Evolutionary conservation across 768 basidiomycete genomes (phyloP).

Genomic region (Jaapia argillacea): DNA sequence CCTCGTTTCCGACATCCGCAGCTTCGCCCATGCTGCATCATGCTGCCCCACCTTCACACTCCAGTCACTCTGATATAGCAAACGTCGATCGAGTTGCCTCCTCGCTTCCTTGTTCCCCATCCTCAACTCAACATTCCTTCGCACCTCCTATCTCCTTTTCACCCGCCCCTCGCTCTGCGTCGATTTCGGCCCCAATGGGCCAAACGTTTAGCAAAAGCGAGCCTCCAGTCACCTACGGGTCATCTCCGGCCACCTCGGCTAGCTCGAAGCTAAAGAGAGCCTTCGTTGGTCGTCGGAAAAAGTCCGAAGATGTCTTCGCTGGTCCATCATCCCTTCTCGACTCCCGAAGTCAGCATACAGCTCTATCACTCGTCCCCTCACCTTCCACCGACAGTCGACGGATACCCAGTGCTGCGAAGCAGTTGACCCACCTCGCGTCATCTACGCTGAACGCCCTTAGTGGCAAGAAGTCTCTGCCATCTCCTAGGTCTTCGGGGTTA

Average conservation of each 20-base stretch:
- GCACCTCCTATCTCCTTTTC: conserved; percentile 11
- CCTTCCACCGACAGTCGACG: conserved; percentile 9
- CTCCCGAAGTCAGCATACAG: conserved; percentile 6
- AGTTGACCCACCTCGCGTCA: conserved; percentile 33
- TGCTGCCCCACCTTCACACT: conserved; percentile 23
- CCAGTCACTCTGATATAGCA: conserved; percentile 30
- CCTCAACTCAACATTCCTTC: conserved; percentile 11
- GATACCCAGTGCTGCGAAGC: conserved; percentile 17
- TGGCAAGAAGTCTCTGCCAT: conserved; percentile 19
- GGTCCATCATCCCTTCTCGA: conserved; percentile 14
- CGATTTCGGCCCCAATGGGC: conserved; percentile 27
- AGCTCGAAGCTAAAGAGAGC: conserved; percentile 49
- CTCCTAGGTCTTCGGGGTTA: conserved; percentile 13
- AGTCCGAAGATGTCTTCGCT: conserved; percentile 35
- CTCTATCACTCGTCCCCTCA: neutral
- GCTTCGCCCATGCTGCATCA: conserved; percentile 30
- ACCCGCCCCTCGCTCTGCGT: conserved; percentile 20
- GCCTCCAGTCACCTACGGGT: conserved; percentile 14
- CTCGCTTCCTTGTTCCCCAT: conserved; percentile 21
- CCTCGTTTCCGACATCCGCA: conserved; percentile 35
- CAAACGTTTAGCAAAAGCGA: conserved; percentile 22
- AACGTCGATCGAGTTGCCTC: conserved; percentile 31
- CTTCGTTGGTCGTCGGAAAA: conserved; percentile 46
- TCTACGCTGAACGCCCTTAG: conserved; percentile 28
- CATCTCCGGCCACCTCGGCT: conserved; percentile 17